A percentile compares a stretch with the other conserved stretches of the same genome.
These are phyloP conservation scores for Entomortierella chlamydospora DNA, from an alignment of 192 early-diverging fungal species.

Conservation along the genomic window DNA sequence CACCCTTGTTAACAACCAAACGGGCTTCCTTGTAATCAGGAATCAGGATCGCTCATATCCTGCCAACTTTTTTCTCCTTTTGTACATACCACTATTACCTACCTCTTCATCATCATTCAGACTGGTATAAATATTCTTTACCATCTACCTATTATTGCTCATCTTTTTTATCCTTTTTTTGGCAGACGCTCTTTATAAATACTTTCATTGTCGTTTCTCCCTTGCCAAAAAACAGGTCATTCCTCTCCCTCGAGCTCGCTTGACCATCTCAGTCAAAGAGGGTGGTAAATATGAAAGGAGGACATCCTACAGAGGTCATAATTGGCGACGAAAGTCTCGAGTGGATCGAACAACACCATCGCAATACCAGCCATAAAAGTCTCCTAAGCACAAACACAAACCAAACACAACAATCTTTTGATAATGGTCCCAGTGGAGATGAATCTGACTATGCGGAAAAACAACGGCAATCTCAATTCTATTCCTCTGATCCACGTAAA, in stretches of 20 bases:
- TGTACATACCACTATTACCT: no score
- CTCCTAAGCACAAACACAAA: no score
- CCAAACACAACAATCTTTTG: conserved; percentile 1
- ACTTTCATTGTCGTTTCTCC: no score
- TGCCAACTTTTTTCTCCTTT: not conserved
- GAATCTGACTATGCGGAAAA: conserved; percentile 40
- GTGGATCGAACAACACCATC: conserved; percentile 47
- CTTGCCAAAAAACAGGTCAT: no score
- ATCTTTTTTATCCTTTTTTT: not conserved
- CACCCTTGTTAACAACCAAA: no score
- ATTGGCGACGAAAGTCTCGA: conserved; percentile 27
- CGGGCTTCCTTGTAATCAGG: no score
- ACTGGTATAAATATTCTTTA: no score
- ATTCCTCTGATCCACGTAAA: conserved; percentile 36
- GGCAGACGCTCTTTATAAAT: no score
- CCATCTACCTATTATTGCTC: not conserved
- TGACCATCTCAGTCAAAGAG: no score
- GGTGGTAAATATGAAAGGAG: conserved; percentile 16
- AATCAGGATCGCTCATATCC: not conserved
- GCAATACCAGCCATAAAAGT: conserved; percentile 12
- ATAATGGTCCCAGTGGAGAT: conserved; percentile 29
- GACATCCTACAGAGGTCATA: conserved; percentile 14
- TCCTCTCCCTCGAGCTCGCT: no score
- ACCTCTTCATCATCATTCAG: no score
- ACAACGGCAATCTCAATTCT: conserved; percentile 27